A percentile compares a stretch with the other conserved stretches of the same genome.
phyloP scores from a whole-genome alignment of 257 asterid species.

The Galeopsis tetrahit region DNA sequence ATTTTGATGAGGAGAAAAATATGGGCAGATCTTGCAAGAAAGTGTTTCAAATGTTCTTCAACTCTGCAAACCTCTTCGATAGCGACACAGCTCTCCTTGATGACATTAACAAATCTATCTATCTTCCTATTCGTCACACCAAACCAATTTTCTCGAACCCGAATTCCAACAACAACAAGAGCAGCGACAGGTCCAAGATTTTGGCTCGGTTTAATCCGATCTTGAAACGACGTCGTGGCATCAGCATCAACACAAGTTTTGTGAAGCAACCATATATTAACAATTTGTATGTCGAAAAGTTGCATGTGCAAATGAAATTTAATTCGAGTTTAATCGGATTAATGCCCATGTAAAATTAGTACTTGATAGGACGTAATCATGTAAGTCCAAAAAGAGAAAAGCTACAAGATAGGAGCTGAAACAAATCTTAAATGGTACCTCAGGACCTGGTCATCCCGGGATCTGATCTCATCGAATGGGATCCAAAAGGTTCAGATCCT shows the following conservation, averaged over 20 bases:
- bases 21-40: constrained; percentile 47
- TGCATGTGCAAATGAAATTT: not conserved
- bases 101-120: constrained; percentile 54
- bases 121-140: constrained; percentile 42
- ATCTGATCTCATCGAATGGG: too few species aligned
- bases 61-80: constrained; percentile 54
- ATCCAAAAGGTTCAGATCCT: too few species aligned
- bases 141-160: constrained; percentile 22
- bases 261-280: not conserved
- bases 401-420: too few species aligned
- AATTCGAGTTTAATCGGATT: constrained; percentile 19
- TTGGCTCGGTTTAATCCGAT: not conserved
- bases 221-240: not conserved
- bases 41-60: constrained; percentile 59
- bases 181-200: constrained; percentile 3
- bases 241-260: not conserved
- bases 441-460: too few species aligned
- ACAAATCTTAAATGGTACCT: too few species aligned
- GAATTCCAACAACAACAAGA: not conserved
- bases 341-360: not conserved
- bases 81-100: constrained; percentile 45
- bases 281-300: not conserved
- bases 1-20: not conserved
- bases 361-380: too few species aligned
- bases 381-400: too few species aligned